Evolutionary conservation across 352 stramenopile genomes (phyloP).

Genomic region (Phytophthora podocarpi): DNA sequence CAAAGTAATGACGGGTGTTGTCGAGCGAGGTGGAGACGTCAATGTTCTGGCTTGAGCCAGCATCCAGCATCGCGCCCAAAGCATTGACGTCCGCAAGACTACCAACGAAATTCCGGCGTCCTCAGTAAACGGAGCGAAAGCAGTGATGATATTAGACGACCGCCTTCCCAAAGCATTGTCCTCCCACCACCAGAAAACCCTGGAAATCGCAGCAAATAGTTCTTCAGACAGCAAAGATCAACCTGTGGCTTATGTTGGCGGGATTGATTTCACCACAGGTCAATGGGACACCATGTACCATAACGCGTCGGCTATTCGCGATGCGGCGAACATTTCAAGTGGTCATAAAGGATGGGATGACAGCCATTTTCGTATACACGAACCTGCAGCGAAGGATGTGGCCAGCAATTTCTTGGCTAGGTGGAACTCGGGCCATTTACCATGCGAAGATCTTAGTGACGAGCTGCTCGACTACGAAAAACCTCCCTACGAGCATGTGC

Average conservation of each 20-base stretch:
- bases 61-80: slow-evolving; percentile 38
- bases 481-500: slow-evolving; percentile 24
- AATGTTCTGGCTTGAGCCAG: slow-evolving; percentile 57
- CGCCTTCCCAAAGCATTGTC: slow-evolving; percentile 35
- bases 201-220: slow-evolving; percentile 34
- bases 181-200: slow-evolving; percentile 59
- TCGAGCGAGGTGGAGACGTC: slow-evolving; percentile 39
- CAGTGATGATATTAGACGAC: slow-evolving; percentile 55
- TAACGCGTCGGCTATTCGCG: slow-evolving; percentile 44
- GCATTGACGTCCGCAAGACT: slow-evolving; percentile 38
- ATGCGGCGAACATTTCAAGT: slow-evolving; percentile 33
- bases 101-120: slow-evolving; percentile 39
- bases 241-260: slow-evolving; percentile 50
- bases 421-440: slow-evolving; percentile 48
- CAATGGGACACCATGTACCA: slow-evolving; percentile 65
- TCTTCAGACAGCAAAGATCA: slow-evolving; percentile 7
- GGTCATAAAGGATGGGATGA: slow-evolving; percentile 57
- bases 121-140: slow-evolving; percentile 12
- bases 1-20: slow-evolving; percentile 35
- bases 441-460: slow-evolving; percentile 27
- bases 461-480: slow-evolving; percentile 53
- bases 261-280: slow-evolving; percentile 50
- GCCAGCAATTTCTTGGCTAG: slow-evolving; percentile 53
- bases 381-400: slow-evolving; percentile 49
- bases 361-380: slow-evolving; percentile 44